Percentiles rank a stretch among this genome's conserved stretches.
phyloP scores from a whole-genome alignment of 495 filamentous ascomycete genomes.

The Annulohypoxylon nitens region DNA sequence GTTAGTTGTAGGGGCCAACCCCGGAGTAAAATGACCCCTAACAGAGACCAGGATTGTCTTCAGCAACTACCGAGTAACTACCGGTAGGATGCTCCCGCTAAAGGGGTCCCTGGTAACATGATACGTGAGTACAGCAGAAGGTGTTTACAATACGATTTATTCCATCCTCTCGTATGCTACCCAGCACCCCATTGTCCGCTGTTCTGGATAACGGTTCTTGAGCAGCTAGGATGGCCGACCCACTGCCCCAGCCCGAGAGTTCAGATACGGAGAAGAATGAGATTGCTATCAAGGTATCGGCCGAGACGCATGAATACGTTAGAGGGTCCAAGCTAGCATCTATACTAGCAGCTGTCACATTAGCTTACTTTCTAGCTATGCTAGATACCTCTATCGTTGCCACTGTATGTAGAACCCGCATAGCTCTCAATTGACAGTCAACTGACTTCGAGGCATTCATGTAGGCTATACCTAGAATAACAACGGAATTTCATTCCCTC shows the following conservation, averaged over 20 bases:
- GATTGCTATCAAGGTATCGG: neutral
- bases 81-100: neutral
- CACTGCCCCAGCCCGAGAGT: neutral
- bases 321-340: slow-evolving; percentile 3
- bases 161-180: neutral
- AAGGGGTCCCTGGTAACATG: neutral
- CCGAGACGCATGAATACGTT: neutral
- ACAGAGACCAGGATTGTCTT: neutral
- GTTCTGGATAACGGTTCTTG: no score
- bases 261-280: neutral
- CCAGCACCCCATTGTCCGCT: neutral
- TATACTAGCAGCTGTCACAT: slow-evolving; percentile 4
- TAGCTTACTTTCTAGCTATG: slow-evolving; percentile 12
- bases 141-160: neutral
- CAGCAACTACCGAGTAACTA: neutral
- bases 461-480: slow-evolving; percentile 60
- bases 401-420: neutral
- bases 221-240: neutral
- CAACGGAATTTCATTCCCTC: slow-evolving; percentile 61
- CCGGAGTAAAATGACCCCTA: slow-evolving; percentile 11
- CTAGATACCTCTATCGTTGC: slow-evolving; percentile 7
- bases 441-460: neutral
- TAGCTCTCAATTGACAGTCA: neutral
- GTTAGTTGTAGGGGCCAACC: neutral
- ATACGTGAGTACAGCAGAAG: neutral